Conservation (phyloP, 352 stramenopile species). For the Pilasporangium apinafurcum region DNA sequence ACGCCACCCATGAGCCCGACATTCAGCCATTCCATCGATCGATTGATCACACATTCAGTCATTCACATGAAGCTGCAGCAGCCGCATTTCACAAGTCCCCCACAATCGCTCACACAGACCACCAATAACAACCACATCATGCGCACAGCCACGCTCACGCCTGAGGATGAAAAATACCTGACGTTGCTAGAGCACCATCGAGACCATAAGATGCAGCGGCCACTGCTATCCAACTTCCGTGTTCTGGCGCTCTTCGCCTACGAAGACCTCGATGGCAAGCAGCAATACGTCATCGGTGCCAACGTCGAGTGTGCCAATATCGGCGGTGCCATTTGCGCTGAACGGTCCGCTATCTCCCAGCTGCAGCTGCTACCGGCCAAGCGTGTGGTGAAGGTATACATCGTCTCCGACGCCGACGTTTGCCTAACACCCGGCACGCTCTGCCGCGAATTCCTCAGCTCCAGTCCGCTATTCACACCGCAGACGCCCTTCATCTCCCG, state of each 20-base stretch:
- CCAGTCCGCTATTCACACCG: constrained; percentile 39
- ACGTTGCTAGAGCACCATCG: constrained; percentile 35
- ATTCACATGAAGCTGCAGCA: too few species aligned
- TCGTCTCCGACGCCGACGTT: constrained; percentile 76
- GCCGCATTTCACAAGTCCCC: too few species aligned
- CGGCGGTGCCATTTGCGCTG: constrained; percentile 75
- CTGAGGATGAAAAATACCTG: constrained; percentile 37
- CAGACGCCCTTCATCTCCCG: constrained; percentile 59
- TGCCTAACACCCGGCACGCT: constrained; percentile 81
- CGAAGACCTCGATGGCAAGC: constrained; percentile 37
- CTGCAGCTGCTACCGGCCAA: constrained; percentile 54
- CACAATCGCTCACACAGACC: too few species aligned
- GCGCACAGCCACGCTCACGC: constrained; percentile 31
- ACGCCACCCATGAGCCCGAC: too few species aligned
- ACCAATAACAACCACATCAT: constrained; percentile 12
- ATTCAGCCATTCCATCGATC: too few species aligned
- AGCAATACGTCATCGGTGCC: constrained; percentile 54
- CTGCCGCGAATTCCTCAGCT: constrained; percentile 85
- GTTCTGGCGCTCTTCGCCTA: constrained; percentile 48
- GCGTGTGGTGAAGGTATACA: constrained; percentile 63
- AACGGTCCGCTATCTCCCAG: constrained; percentile 76
- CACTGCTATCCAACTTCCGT: constrained; percentile 17
- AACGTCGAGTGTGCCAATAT: constrained; percentile 88
- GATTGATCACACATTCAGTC: too few species aligned
- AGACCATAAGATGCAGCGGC: constrained; percentile 21